These are phyloP conservation scores for Capsicum baccatum DNA, from an alignment of 257 asterid species.

Conservation along the genomic window DNA sequence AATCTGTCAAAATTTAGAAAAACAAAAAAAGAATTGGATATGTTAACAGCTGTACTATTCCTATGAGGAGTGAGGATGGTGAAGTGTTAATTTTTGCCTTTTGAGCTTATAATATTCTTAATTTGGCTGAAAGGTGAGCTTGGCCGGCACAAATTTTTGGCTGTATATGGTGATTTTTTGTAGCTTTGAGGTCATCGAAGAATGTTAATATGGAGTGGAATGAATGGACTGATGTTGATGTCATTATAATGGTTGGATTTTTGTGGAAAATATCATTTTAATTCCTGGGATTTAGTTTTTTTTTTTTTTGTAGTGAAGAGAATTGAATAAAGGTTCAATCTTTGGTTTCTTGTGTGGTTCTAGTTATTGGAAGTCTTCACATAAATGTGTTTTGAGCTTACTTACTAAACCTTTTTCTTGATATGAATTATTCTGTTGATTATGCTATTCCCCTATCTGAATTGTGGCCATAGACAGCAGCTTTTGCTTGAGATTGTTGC, in stretches of 20 bases:
- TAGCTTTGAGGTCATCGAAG: not conserved
- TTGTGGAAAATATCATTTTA: not conserved
- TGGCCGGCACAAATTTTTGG: not conserved
- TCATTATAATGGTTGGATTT: not conserved
- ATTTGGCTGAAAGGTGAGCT: conserved; percentile 8
- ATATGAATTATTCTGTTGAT: not conserved
- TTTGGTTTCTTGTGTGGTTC: not conserved
- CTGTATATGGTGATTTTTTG: conserved; percentile 9
- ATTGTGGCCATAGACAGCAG: not conserved
- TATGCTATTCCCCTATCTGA: conserved; percentile 1
- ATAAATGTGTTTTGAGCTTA: not conserved
- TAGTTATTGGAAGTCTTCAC: not conserved
- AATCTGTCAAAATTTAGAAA: not conserved
- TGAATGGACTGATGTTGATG: not conserved
- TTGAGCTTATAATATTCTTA: conserved; percentile 5
- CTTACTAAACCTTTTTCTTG: not conserved
- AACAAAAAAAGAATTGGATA: not conserved
- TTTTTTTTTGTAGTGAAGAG: not conserved
- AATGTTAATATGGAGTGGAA: not conserved
- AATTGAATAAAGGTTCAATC: not conserved
- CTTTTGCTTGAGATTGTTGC: not conserved
- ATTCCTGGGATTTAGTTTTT: not conserved
- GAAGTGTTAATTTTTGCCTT: not conserved
- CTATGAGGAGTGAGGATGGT: not conserved
- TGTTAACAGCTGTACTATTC: not conserved